Conservation (phyloP, 768 basidiomycete species). For the Pulveroboletus sp. region DNA sequence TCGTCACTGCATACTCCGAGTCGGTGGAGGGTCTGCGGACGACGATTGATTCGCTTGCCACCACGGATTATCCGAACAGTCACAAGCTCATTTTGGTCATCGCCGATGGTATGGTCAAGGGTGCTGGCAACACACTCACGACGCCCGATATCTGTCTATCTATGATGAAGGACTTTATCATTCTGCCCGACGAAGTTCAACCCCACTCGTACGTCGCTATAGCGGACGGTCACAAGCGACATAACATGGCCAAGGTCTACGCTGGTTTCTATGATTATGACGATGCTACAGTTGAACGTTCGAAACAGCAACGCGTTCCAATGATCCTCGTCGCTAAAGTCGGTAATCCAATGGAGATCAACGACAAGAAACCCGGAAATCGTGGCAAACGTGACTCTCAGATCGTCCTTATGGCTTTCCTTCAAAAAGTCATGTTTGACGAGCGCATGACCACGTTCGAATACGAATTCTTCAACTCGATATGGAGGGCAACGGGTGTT, state of each 20-base stretch:
- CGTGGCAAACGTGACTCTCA: conserved; percentile 98
- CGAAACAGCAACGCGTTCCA: conserved; percentile 96
- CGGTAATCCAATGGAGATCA: conserved; percentile 88
- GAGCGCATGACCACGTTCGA: conserved; percentile 99
- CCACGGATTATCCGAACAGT: conserved; percentile 97
- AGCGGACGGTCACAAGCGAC: conserved; percentile 98
- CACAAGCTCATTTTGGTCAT: conserved; percentile 96
- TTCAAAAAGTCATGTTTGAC: conserved; percentile 99
- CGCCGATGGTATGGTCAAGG: conserved; percentile 98
- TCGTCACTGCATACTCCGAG: conserved; percentile 98
- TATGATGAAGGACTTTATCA: conserved; percentile 97
- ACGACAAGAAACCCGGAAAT: conserved; percentile 93
- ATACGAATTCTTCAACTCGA: conserved; percentile 98
- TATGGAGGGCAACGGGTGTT: conserved; percentile 94
- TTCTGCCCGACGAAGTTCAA: conserved; percentile 80
- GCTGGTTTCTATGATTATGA: conserved; percentile 98
- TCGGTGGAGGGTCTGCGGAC: conserved; percentile 94
- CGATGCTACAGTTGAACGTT: conserved; percentile 79
- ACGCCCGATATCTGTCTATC: conserved; percentile 92
- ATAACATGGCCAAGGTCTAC: conserved; percentile 99
- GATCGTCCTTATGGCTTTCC: conserved; percentile 95
- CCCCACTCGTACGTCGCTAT: conserved; percentile 97
- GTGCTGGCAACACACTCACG: conserved; percentile 81
- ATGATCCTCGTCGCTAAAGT: conserved; percentile 94
- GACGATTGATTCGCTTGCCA: conserved; percentile 96